Evolutionary conservation across 2,329 filamentous ascomycete species (phyloP).

Genomic region (Sarocladium oryzae): DNA sequence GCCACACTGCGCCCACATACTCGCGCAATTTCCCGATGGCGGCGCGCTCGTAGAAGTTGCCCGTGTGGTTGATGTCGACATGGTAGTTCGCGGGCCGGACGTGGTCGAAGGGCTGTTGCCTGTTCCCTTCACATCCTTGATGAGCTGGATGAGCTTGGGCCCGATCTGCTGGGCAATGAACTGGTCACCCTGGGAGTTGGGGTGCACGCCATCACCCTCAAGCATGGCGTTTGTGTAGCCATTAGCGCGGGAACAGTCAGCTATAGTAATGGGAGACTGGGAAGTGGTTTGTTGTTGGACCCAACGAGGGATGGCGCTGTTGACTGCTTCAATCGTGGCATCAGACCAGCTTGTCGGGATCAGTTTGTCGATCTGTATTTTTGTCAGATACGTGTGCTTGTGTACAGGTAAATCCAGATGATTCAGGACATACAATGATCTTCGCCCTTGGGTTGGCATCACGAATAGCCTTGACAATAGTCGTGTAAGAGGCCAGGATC

Average conservation of each 20-base stretch:
- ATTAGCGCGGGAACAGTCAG: conserved; percentile 28
- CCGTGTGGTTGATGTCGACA: neutral
- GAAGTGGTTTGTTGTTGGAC: conserved; percentile 26
- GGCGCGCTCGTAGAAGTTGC: neutral
- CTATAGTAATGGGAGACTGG: conserved; percentile 32
- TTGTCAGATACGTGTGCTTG: neutral
- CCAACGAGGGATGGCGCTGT: conserved; percentile 32
- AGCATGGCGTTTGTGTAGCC: conserved; percentile 26
- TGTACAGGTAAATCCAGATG: too few species aligned
- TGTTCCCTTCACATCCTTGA: conserved; percentile 16
- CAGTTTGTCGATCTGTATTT: conserved; percentile 29
- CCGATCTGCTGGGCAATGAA: conserved; percentile 26
- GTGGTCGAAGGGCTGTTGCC: neutral
- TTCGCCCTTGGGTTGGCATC: conserved; percentile 29
- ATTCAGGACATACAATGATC: conserved; percentile 32
- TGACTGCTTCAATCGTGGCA: conserved; percentile 24
- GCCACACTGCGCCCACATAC: conserved; percentile 10
- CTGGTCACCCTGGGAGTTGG: conserved; percentile 28
- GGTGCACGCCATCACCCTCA: conserved; percentile 32
- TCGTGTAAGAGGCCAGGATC: conserved; percentile 32
- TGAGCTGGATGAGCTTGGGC: conserved; percentile 25
- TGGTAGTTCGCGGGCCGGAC: neutral
- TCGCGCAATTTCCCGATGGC: conserved; percentile 2
- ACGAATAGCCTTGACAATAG: conserved; percentile 31
- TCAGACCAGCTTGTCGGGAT: conserved; percentile 29